phyloP scores from a whole-genome alignment of 2,329 filamentous ascomycete species.

The Pseudocercospora fuligena region DNA sequence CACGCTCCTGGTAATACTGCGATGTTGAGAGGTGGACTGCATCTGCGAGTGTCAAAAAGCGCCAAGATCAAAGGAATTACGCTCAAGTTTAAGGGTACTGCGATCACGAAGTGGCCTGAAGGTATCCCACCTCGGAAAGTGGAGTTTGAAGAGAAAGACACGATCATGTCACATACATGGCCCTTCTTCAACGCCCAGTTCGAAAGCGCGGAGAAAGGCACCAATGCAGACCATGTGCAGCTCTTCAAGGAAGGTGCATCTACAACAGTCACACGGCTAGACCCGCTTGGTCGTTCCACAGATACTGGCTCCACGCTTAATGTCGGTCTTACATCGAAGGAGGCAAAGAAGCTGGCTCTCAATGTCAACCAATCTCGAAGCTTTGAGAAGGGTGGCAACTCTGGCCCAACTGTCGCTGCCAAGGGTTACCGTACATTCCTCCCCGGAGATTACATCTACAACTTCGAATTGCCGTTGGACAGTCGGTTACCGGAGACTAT shows the following conservation, averaged over 20 bases:
- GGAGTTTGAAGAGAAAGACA: slow-evolving; percentile 82
- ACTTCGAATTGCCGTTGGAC: slow-evolving; percentile 83
- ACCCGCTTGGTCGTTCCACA: slow-evolving; percentile 38
- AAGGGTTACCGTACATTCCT: slow-evolving; percentile 87
- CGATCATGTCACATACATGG: slow-evolving; percentile 83
- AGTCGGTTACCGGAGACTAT: slow-evolving; percentile 81
- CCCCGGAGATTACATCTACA: slow-evolving; percentile 73
- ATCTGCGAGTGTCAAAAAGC: slow-evolving; percentile 82
- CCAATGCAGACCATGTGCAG: slow-evolving; percentile 67
- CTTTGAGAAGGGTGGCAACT: slow-evolving; percentile 77
- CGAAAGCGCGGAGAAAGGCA: slow-evolving; percentile 62
- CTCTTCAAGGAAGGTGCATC: slow-evolving; percentile 52
- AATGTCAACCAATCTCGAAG: slow-evolving; percentile 83
- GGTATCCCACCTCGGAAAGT: slow-evolving; percentile 86
- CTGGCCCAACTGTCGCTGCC: slow-evolving; percentile 63
- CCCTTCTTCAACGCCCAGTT: slow-evolving; percentile 88
- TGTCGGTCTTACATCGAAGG: slow-evolving; percentile 46
- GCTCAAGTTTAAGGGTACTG: slow-evolving; percentile 81
- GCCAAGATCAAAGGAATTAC: slow-evolving; percentile 92
- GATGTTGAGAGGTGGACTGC: slow-evolving; percentile 82
- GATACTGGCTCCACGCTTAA: slow-evolving; percentile 50
- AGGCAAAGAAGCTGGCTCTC: slow-evolving; percentile 72
- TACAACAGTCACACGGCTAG: slow-evolving; percentile 41
- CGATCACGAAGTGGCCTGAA: slow-evolving; percentile 94
- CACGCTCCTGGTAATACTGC: slow-evolving; percentile 70